Evolutionary conservation across 2,329 filamentous ascomycete genomes (phyloP), one percentile per base, ranked within the genome.

Genomic region (Pezicula carpinea): DNA sequence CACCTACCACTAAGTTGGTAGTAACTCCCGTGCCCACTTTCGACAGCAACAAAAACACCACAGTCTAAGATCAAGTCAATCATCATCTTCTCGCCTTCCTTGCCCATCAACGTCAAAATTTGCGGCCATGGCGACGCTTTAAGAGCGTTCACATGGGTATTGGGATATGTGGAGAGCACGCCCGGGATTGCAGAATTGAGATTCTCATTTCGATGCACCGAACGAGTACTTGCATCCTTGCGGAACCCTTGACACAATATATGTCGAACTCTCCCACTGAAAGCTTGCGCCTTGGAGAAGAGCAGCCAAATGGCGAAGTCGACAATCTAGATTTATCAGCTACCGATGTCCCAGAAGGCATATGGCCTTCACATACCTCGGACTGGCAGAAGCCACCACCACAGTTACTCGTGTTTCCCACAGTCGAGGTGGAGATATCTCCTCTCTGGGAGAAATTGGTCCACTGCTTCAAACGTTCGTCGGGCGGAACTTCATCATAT

Each of bases 161-260:
- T 96, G 1, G 79, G 77, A 54, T 82, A 79, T 6, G 76, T 69
- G 10, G 73, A 74, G 48, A 77, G 76, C 6, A 95, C 60, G 0
- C 86, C 89, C 0, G 82, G 84, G 35, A 93, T 83, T 6, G 57
- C 64, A 29, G 71, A 72, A 53, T 58, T 21, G 64, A 66, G 26
- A 56, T 61, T 52, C 29, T 58, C 51, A 34, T 49, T 54, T 39
- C 46, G 47, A 33, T 53, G 43, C 22, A 59, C 48, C 26, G 53
- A 49, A 26, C 50, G 50, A 23, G 48, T 47, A 39, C 44, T 47
- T 21, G 54, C 38, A 46, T 68, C 63, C 55, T 75, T 79, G 57
- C 85, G 80, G 58, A 84, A 95, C 19, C 92, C 92, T 71, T 95
- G 85, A 56, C 89, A 91, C 4, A 99, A 76, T 5, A 96, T 60